Base-by-base conservation (phyloP, 2,329 filamentous ascomycete genomes). In the Capronia americana region DNA sequence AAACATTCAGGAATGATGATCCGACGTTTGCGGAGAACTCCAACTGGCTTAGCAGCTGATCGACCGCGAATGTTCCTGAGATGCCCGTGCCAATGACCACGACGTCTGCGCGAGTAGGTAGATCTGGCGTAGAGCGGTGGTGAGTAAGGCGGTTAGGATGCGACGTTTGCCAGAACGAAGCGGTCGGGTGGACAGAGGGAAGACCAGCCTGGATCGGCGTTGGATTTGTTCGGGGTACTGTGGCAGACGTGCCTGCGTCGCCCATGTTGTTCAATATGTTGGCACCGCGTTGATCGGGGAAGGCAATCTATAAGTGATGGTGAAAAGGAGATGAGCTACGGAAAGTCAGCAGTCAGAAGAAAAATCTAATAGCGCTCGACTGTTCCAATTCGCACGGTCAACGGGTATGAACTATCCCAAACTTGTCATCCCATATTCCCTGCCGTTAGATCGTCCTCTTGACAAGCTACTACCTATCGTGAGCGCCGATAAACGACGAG, bases 31-130 rank as follows among this genome's bases (percentile, higher is more conserved):
- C 4, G 20, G 44, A 23, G 8, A 30, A 32, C 12, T 38, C 8
- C n/a, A 20, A 11, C 17, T 20, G 17, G 48, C 26, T 30, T 28
- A 75, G 67, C 11, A 76, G 64, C 51, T 75, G 73, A 58, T 73
- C 72, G 8, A 76, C 78, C 8, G 79, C 71, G 50, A 73, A 73
- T 6, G 77, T 75, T 32, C 78, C 79, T 17, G 75, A 74, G 51
- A 80, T 79, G 2, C 79, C 79, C 1, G 77, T 79, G 14, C 79
- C 79, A 50, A 80, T 75, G 53, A 80, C 76, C 32, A 73, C 75
- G 28, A 78, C 64, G 62, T 77, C 75, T 7, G 71, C 73, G 0
- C 66, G 69, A 17, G 70, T 17, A 1, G 76, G 76, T 3, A 77
- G 57, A 24, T 67, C 24, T 10, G 57, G n/a, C 6, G 69, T 66